Evolutionary conservation across 2,329 filamentous ascomycete genomes (phyloP).

Genomic region (Penicillium sp.): DNA sequence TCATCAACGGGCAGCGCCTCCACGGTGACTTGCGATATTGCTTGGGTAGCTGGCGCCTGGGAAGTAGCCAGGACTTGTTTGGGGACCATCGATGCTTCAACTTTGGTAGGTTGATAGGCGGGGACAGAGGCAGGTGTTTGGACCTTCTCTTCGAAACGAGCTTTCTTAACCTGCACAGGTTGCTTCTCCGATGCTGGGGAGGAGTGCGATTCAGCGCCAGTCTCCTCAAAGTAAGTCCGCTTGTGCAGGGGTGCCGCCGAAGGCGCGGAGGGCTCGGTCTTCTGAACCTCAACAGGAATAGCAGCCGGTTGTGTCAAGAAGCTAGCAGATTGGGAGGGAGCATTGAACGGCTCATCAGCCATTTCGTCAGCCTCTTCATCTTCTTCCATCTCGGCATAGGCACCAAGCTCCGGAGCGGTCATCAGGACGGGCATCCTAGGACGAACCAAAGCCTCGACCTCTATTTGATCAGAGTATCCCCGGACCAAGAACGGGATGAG

Average conservation of each 20-base stretch:
- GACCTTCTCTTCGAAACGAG: constrained; percentile 37
- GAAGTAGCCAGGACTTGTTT: constrained; percentile 18
- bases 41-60: constrained; percentile 19
- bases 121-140: constrained; percentile 12
- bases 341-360: constrained; percentile 20
- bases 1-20: constrained; percentile 42
- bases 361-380: constrained; percentile 39
- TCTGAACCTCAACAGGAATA: constrained; percentile 23
- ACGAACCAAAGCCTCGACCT: constrained; percentile 72
- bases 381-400: constrained; percentile 37
- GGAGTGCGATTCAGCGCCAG: constrained; percentile 14
- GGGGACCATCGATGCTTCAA: constrained; percentile 19
- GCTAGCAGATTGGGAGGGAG: constrained; percentile 26
- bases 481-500: constrained; percentile 80
- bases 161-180: constrained; percentile 38
- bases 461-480: constrained; percentile 66
- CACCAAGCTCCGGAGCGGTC: constrained; percentile 37
- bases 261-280: constrained; percentile 14
- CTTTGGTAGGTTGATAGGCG: constrained; percentile 20
- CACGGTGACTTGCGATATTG: constrained; percentile 16
- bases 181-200: constrained; percentile 16
- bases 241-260: constrained; percentile 31
- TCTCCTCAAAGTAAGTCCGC: constrained; percentile 38
- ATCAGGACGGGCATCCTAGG: constrained; percentile 58
- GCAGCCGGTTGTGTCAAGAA: constrained; percentile 35